Evolutionary conservation across 2,329 filamentous ascomycete genomes (phyloP), one percentile per base, ranked within the genome.

Genomic region (Aspergillus sp.): DNA sequence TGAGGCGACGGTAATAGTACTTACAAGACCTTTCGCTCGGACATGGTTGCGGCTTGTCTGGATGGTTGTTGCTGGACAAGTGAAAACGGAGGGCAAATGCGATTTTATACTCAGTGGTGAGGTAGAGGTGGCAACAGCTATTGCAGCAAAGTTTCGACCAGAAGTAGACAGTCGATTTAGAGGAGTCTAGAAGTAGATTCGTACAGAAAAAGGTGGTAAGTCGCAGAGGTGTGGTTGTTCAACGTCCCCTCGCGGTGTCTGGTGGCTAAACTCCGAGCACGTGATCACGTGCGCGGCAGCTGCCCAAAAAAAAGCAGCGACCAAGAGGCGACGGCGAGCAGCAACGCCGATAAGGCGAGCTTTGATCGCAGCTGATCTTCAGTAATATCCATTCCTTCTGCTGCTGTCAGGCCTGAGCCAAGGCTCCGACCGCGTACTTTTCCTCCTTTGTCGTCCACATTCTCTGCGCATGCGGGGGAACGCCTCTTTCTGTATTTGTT

Each of bases 21-120:
- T 31, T 15, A 58, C 28, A 64, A 25, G 31, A 61, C 61, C 25
- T 64, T 61, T 62, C 59, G 88, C 81, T 96, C 92, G 68, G 91
- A 93, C 92, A 95, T 95, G 70, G 69, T 81, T 80, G 72, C 49
- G 60, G 59, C 17, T 47, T 41, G 48, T 15, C 15, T 38, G 8
- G 41, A 15, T 48, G 22, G 53, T 41, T 61, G 43, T 25, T 48
- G 30, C 19, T 25, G 9, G 30, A 8, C 4, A 15, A 41, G 23
- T 57, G 17, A 47, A 43, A 19, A 22, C 34, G 6, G 22, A 50
- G 47, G 54, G 50, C 22, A 22, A 45, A 53, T 48, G 41, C 30
- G 34, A 43, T 15, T 48, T 25, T 53, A 57, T 51, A 17, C 47
- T 28, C 25, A 28, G 6, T 7, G 25, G 25, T 28, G 25, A 28